phyloP scores from a whole-genome alignment of 1,139 yeast species.

The Sugiyamaella novakii region DNA sequence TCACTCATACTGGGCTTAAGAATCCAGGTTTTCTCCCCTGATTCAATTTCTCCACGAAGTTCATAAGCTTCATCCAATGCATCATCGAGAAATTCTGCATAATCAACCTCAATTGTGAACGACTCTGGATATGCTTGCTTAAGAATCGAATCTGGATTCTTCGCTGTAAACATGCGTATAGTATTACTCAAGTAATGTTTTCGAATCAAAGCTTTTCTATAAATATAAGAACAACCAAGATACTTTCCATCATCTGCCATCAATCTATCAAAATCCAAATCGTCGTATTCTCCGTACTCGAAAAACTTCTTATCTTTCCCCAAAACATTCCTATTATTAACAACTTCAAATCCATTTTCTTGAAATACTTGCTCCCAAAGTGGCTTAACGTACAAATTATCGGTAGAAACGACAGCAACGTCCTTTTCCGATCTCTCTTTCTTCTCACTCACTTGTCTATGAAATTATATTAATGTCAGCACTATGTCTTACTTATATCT shows the following conservation, averaged over 20 bases:
- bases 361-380: conserved; percentile 54
- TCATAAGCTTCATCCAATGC: conserved; percentile 91
- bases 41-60: conserved; percentile 71
- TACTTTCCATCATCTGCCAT: conserved; percentile 52
- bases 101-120: conserved; percentile 84
- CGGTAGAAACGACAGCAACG: conserved; percentile 15
- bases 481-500: conserved; percentile 6
- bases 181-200: conserved; percentile 87
- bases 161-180: conserved; percentile 68
- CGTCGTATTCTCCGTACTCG: conserved; percentile 91
- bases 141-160: conserved; percentile 69
- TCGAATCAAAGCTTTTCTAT: conserved; percentile 79
- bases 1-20: conserved; percentile 97
- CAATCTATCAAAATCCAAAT: conserved; percentile 69
- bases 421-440: background rate
- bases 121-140: conserved; percentile 68
- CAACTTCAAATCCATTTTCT: conserved; percentile 24
- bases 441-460: conserved; percentile 11
- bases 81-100: conserved; percentile 94
- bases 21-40: conserved; percentile 73
- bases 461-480: conserved; percentile 23
- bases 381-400: conserved; percentile 55
- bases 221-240: conserved; percentile 77
- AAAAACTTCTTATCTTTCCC: conserved; percentile 46
- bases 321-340: conserved; percentile 13